phyloP scores from a whole-genome alignment of 169 alveolate genomes.

The Cryptosporidium parvum region DNA sequence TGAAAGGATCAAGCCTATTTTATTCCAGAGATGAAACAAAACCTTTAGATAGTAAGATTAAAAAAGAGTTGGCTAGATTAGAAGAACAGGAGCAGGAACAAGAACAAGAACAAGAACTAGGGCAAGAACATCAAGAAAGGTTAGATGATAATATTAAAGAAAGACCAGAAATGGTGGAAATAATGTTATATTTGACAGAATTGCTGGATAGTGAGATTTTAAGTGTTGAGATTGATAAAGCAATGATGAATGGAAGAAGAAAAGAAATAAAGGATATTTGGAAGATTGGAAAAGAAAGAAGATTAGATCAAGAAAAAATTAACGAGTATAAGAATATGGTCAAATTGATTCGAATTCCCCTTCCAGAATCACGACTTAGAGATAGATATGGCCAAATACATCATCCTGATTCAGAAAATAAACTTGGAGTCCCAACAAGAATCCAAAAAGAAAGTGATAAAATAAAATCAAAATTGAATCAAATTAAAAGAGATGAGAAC shows the following conservation, averaged over 20 bases:
- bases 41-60: not conserved
- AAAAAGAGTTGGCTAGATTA: not conserved
- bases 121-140: too few species aligned
- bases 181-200: not conserved
- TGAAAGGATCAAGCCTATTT: not conserved
- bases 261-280: not conserved
- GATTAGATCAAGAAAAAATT: not conserved
- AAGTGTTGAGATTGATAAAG: conserved; percentile 1
- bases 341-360: conserved; percentile 11
- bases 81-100: not conserved
- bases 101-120: not conserved
- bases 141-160: not conserved
- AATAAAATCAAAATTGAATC: conserved; percentile 2
- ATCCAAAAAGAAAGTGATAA: conserved; percentile 37
- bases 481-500: not conserved
- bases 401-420: conserved; percentile 20
- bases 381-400: conserved; percentile 33
- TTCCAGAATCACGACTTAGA: conserved; percentile 56
- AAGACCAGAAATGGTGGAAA: not conserved
- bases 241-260: not conserved
- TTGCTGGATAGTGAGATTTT: conserved; percentile 5
- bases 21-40: conserved; percentile 20
- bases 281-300: conserved; percentile 10
- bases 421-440: conserved; percentile 8
- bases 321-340: not conserved